phyloP scores from a whole-genome alignment of 2,329 filamentous ascomycete species.

The Nemania abortiva region DNA sequence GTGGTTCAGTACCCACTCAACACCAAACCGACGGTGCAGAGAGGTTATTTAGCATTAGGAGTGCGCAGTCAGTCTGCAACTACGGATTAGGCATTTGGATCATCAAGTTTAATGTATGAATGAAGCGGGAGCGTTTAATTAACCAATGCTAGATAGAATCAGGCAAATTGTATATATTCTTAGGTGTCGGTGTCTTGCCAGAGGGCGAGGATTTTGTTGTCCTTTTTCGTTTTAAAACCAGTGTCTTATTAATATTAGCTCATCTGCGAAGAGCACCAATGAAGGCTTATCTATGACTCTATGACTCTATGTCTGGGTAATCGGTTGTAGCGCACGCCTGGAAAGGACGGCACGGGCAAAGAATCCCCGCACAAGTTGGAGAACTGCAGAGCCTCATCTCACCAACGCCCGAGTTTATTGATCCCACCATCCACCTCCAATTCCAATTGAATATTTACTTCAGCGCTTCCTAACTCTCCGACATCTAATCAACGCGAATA shows the following conservation, averaged over 20 bases:
- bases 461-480: background rate
- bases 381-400: conserved; percentile 39
- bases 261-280: conserved; percentile 25
- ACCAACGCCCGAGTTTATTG: conserved; percentile 9
- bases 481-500: conserved; percentile 33
- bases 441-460: conserved; percentile 8
- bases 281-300: conserved; percentile 31
- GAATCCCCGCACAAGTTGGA: conserved; percentile 37
- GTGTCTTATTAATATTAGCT: conserved; percentile 34
- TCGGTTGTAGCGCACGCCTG: conserved; percentile 13
- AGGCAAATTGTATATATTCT: too few species aligned
- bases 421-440: conserved; percentile 30
- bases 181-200: too few species aligned
- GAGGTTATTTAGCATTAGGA: too few species aligned
- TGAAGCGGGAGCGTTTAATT: too few species aligned
- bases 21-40: too few species aligned
- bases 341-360: background rate
- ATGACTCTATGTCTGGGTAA: conserved; percentile 21
- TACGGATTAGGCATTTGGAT: too few species aligned
- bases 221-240: too few species aligned
- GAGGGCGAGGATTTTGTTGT: too few species aligned
- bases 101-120: too few species aligned
- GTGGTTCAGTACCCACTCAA: too few species aligned
- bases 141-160: too few species aligned
- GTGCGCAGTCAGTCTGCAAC: too few species aligned